Evolutionary conservation across 345 rosid species (phyloP).

Genomic region (Populus nigra): DNA sequence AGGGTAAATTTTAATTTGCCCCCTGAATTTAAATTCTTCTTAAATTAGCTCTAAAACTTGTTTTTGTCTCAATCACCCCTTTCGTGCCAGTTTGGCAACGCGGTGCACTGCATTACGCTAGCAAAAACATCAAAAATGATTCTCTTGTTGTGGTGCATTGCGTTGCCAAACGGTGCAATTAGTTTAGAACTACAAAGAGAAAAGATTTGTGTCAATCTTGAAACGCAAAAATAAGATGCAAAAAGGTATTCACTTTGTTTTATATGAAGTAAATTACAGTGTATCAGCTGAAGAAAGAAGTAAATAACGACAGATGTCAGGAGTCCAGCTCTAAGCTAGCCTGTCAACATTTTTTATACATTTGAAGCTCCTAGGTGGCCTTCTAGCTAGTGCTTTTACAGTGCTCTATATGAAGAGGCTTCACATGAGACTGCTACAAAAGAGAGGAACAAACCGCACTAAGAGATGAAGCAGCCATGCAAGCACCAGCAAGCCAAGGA

Average conservation of each 20-base stretch:
- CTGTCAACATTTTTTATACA: not conserved
- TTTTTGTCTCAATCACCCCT: not conserved
- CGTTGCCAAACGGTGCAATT: no score
- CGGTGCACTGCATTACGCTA: no score
- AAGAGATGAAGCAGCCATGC: slow-evolving; percentile 2
- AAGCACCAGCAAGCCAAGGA: not conserved
- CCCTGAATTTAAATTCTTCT: not conserved
- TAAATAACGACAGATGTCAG: not conserved
- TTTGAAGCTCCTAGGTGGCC: no score
- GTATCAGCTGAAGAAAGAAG: not conserved
- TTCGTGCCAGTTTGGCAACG: not conserved
- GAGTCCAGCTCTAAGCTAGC: not conserved
- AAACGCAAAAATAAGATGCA: not conserved
- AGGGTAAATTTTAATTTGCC: not conserved
- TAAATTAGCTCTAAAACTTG: not conserved
- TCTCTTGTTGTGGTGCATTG: no score
- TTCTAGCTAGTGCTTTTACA: no score
- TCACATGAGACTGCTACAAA: not conserved
- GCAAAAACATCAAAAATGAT: no score
- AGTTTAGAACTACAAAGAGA: not conserved
- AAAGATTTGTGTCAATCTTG: not conserved
- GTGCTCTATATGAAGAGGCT: not conserved
- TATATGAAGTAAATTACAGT: not conserved
- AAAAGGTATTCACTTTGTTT: not conserved
- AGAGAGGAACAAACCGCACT: slow-evolving; percentile 2